Base-by-base conservation (phyloP, 495 filamentous ascomycete genomes). In the Penicillium cataractarum region DNA sequence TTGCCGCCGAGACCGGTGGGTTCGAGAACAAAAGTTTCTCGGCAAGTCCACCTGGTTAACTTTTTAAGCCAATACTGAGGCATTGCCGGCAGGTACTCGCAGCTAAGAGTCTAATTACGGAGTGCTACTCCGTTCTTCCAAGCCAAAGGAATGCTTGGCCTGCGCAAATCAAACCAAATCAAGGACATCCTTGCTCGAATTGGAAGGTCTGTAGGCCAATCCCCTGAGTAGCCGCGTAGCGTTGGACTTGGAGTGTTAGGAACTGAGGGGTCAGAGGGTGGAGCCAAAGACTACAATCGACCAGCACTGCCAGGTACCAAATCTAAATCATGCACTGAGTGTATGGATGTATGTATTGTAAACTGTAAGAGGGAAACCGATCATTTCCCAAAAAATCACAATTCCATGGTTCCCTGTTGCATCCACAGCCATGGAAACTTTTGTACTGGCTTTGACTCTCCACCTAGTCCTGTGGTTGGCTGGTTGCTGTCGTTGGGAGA, bases 351-450 rank as follows among this genome's bases (percentile, higher is more conserved):
- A n/a, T n/a, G n/a, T n/a, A n/a, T n/a, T n/a, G n/a, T n/a, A n/a
- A n/a, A n/a, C n/a, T n/a, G 29, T 15, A 46, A n/a, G 24, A 50
- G 46, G 37, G 55, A 50, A 55, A 60, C 50, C 53, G 37, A 61
- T 52, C 57, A 61, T 62, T 65, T 63, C 46, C 67, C 48, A 58
- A 10, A 21, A 37, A 32, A 12, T 35, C 29, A 13, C 29, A 21
- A 35, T 54, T 54, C 51, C 66, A 69, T 54, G 57, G 67, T 44
- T 56, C 1, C 15, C 8, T 46, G 13, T 46, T 22, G 21, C 3
- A 39, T 15, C 59, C 32, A n/a, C 22, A 19, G 49, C 60, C 64
- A 66, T 69, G 67, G 67, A 61, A 62, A 50, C 24, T 13, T 50
- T 7, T 7, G n/a, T 21, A 22, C 48, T 40, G 49, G n/a, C 21